These are phyloP conservation scores for Rachicladosporium sp. DNA, from an alignment of 2,329 filamentous ascomycete species.

Conservation along the genomic window DNA sequence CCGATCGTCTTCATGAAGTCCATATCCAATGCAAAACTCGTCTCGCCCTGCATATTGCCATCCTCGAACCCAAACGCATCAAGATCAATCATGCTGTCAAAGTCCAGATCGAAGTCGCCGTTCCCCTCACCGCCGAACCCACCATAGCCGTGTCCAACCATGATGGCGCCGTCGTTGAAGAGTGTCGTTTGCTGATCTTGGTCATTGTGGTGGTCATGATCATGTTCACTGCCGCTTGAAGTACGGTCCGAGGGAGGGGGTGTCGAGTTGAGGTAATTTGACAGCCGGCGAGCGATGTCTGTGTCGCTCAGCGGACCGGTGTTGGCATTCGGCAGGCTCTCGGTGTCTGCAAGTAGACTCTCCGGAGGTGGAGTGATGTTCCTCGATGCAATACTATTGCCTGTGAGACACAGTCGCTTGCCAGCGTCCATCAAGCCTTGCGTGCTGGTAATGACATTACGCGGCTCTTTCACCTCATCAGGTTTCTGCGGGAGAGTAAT, in stretches of 20 bases:
- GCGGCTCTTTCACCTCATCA: slow-evolving; percentile 19
- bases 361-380: slow-evolving; percentile 22
- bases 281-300: slow-evolving; percentile 35
- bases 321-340: slow-evolving; percentile 1
- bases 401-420: slow-evolving; percentile 25
- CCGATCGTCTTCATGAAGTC: slow-evolving; percentile 24
- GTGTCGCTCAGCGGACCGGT: slow-evolving; percentile 26
- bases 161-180: slow-evolving; percentile 5
- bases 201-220: slow-evolving; percentile 3
- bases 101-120: slow-evolving; percentile 23
- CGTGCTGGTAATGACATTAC: slow-evolving; percentile 27
- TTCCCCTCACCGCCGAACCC: slow-evolving; percentile 1
- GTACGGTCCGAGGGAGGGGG: slow-evolving; percentile 30
- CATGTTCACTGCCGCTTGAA: slow-evolving; percentile 4
- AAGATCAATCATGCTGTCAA: slow-evolving; percentile 25
- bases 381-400: slow-evolving; percentile 4
- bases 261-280: slow-evolving; percentile 38
- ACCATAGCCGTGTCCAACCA: slow-evolving; percentile 2
- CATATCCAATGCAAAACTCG: slow-evolving; percentile 22
- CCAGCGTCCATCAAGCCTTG: slow-evolving; percentile 36
- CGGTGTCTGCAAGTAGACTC: background rate
- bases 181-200: background rate
- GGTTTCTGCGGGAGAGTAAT: slow-evolving; percentile 49
- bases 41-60: slow-evolving; percentile 22
- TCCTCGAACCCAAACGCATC: slow-evolving; percentile 25